Conservation (phyloP, 352 stramenopile species). For the Phytophthora syringae region DNA sequence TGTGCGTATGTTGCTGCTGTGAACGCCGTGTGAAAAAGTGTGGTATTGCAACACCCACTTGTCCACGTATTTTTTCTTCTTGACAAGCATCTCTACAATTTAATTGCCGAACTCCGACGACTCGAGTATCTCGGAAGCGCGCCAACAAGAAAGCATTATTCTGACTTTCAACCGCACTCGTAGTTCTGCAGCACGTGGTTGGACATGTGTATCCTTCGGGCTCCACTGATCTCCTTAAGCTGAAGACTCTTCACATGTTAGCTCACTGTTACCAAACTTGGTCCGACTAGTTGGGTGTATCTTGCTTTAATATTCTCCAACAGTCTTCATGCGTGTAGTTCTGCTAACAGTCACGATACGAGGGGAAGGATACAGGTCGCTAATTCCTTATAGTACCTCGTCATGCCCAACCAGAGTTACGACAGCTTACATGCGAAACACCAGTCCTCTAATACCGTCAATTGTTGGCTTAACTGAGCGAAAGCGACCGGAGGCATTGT, state of each 20-base stretch:
- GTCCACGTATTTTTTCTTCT: background rate
- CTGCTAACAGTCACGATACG: background rate
- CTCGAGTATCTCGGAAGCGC: no score
- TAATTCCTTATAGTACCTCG: background rate
- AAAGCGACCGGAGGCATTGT: constrained; percentile 17
- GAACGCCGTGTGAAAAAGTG: constrained; percentile 1
- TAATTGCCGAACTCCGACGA: no score
- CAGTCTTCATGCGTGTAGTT: background rate
- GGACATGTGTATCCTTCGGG: background rate
- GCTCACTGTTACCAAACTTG: background rate
- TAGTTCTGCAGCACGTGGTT: constrained; percentile 4
- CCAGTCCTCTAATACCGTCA: background rate
- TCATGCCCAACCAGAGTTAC: constrained; percentile 3
- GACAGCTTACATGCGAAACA: constrained; percentile 1
- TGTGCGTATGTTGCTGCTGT: background rate
- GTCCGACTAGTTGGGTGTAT: constrained; percentile 14
- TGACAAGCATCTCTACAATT: background rate
- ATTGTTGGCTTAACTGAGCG: constrained; percentile 1
- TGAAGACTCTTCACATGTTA: constrained; percentile 7
- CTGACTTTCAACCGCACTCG: constrained; percentile 9
- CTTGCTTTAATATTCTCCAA: background rate
- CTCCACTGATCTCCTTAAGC: background rate
- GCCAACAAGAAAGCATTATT: constrained; percentile 1
- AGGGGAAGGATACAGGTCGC: background rate
- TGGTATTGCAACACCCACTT: background rate